Conservation (phyloP, 495 filamentous ascomycete genomes). For the Rhizodiscina lignyota region DNA sequence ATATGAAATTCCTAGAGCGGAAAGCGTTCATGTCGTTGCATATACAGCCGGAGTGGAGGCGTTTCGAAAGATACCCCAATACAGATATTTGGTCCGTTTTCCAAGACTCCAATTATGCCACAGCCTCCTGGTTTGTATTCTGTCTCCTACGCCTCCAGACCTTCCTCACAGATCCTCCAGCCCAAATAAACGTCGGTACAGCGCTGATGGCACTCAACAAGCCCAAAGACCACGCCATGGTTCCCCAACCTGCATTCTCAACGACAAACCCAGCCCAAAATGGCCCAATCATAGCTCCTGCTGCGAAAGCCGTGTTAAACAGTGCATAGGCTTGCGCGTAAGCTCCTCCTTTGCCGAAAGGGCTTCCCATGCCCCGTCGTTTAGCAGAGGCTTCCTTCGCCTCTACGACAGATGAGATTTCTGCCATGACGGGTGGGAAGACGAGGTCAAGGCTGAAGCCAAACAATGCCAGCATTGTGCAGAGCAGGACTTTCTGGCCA, state of each 20-base stretch:
- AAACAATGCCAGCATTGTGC: slow-evolving; percentile 45
- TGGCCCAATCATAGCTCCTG: slow-evolving; percentile 23
- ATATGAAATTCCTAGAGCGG: too few species aligned
- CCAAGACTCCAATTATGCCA: too few species aligned
- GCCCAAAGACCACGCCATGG: slow-evolving; percentile 23
- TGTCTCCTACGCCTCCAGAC: too few species aligned
- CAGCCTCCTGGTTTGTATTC: too few species aligned
- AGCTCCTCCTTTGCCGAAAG: slow-evolving; percentile 31
- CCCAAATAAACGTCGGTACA: slow-evolving; percentile 19
- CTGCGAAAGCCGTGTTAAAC: slow-evolving; percentile 29
- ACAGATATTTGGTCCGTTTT: too few species aligned
- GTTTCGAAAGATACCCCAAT: too few species aligned
- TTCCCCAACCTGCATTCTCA: slow-evolving; percentile 20
- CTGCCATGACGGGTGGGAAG: slow-evolving; percentile 51
- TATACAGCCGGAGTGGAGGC: too few species aligned
- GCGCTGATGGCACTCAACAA: slow-evolving; percentile 15
- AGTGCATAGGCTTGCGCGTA: slow-evolving; percentile 38
- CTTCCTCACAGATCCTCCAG: too few species aligned
- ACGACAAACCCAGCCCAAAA: slow-evolving; percentile 21
- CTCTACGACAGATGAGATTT: slow-evolving; percentile 40
- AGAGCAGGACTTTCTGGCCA: slow-evolving; percentile 49
- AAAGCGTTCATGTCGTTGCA: too few species aligned
- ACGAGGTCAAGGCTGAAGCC: slow-evolving; percentile 40
- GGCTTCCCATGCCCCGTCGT: slow-evolving; percentile 10
- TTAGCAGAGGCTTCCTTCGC: too few species aligned